Conservation (phyloP, 257 asterid genomes). For the Solanum chiquidenum region DNA sequence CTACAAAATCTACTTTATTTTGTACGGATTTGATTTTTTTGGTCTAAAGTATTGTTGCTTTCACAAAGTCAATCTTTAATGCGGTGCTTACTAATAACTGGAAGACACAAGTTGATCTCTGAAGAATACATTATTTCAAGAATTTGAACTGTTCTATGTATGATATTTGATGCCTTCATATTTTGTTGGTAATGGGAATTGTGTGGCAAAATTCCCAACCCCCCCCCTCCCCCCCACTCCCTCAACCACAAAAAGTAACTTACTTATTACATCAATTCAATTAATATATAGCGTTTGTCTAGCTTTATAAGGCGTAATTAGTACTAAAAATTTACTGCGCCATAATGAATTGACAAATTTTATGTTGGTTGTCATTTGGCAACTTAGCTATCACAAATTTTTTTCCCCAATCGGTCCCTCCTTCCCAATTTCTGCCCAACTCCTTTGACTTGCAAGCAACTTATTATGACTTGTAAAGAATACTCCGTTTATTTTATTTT, state of each 20-base stretch:
- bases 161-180: not conserved
- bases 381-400: not conserved
- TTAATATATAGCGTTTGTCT: not conserved
- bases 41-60: not conserved
- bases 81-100: not conserved
- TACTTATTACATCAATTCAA: not conserved
- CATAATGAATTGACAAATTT: not conserved
- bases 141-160: not conserved
- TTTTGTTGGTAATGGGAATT: not conserved
- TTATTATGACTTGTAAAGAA: not conserved
- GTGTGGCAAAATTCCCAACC: not conserved
- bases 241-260: not conserved
- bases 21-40: not conserved
- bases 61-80: not conserved
- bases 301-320: not conserved
- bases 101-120: not conserved
- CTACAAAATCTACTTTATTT: not conserved
- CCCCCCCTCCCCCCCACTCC: not conserved
- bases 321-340: not conserved
- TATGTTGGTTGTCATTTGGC: rapidly evolving
- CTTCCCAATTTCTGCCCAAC: not conserved
- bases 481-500: not conserved
- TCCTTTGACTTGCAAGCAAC: not conserved
- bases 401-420: not conserved
- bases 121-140: not conserved